Percentiles rank a stretch among this genome's conserved stretches.
phyloP scores from a whole-genome alignment of 2,329 filamentous ascomycete species.

The Metarhizium guizhouense region DNA sequence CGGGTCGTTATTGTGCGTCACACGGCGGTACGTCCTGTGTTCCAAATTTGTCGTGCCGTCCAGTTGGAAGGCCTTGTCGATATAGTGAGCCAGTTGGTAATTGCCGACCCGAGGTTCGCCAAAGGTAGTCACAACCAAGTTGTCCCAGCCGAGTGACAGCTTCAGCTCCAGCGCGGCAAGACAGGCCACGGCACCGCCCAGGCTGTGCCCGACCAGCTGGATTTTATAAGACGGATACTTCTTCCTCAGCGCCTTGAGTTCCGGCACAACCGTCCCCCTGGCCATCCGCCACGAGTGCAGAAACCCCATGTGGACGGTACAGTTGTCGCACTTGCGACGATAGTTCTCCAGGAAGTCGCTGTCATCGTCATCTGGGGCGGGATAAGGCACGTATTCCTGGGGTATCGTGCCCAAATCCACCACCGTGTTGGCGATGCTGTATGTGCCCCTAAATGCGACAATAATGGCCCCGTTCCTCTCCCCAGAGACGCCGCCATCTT shows the following conservation, averaged over 20 bases:
- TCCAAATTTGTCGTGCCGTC: slow-evolving; percentile 22
- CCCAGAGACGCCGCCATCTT: slow-evolving; percentile 7
- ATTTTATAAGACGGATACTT: slow-evolving; percentile 64
- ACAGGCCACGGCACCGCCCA: slow-evolving; percentile 86
- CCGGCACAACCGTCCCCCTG: slow-evolving; percentile 57
- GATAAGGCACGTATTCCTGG: slow-evolving; percentile 86
- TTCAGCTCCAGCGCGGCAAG: slow-evolving; percentile 78
- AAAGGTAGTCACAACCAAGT: slow-evolving; percentile 77
- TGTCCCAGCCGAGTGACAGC: slow-evolving; percentile 61
- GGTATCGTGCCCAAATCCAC: slow-evolving; percentile 82
- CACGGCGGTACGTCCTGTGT: slow-evolving; percentile 52
- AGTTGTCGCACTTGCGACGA: slow-evolving; percentile 64
- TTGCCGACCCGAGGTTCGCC: slow-evolving; percentile 72
- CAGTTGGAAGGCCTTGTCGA: slow-evolving; percentile 45
- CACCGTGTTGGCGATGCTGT: slow-evolving; percentile 86
- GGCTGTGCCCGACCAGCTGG: slow-evolving; percentile 78
- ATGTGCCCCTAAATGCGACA: slow-evolving; percentile 87
- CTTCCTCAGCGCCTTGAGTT: slow-evolving; percentile 49
- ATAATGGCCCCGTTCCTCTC: slow-evolving; percentile 45
- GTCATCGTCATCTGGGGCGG: slow-evolving; percentile 40
- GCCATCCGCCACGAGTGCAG: slow-evolving; percentile 75
- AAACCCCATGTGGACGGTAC: slow-evolving; percentile 89
- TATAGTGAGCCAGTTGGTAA: slow-evolving; percentile 40
- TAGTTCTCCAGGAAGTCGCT: slow-evolving; percentile 23
- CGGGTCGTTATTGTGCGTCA: slow-evolving; percentile 82